These are phyloP conservation scores for Ichthyophthirius multifiliis DNA, from an alignment of 169 alveolate species.

Conservation along the genomic window DNA sequence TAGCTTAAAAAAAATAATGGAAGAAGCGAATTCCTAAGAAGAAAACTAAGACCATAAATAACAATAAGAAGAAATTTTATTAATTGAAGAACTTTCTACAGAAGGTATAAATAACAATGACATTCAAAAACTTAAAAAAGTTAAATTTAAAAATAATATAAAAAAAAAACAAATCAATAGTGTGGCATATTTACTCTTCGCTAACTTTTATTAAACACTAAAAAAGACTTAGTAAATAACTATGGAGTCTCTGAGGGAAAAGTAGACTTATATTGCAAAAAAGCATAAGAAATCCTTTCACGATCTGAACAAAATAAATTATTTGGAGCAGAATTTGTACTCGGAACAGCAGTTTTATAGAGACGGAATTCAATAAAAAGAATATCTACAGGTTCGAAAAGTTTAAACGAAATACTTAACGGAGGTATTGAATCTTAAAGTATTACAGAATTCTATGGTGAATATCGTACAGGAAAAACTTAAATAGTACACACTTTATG, in stretches of 20 bases:
- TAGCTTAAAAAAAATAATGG: too few relatives aligned
- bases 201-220: background rate
- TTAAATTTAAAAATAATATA: background rate
- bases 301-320: background rate
- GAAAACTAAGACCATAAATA: too few relatives aligned
- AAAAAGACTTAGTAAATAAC: background rate
- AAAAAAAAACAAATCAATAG: background rate
- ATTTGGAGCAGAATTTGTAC: background rate
- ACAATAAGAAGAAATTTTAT: background rate
- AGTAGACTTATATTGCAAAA: background rate
- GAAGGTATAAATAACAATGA: background rate
- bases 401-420: conserved; percentile 92
- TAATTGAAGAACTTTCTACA: background rate
- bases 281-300: background rate
- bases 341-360: background rate
- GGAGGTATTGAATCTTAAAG: conserved; percentile 97
- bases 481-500: conserved; percentile 94
- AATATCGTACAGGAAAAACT: conserved; percentile 97
- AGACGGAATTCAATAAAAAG: background rate
- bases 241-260: background rate
- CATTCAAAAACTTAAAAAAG: background rate
- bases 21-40: too few relatives aligned
- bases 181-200: background rate
- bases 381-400: conserved; percentile 94
- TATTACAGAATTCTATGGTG: conserved; percentile 99